Evolutionary conservation across 495 filamentous ascomycete species (phyloP).

Genomic region (Hyaloscypha finlandica): DNA sequence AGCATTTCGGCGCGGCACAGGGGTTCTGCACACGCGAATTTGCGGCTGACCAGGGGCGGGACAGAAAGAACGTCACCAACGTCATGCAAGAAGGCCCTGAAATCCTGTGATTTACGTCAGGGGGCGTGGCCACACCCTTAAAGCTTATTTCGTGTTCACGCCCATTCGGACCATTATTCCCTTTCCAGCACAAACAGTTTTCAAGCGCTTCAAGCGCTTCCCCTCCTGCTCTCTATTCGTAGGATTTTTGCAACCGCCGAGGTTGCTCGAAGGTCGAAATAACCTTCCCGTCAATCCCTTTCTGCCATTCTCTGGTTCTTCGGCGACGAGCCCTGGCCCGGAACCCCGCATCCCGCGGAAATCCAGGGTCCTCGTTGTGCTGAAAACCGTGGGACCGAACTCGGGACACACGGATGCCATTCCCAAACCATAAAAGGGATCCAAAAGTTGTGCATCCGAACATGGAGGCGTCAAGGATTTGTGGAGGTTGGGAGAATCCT

Average conservation of each 20-base stretch:
- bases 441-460: background rate
- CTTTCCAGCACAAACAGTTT: background rate
- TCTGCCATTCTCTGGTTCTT: too few relatives aligned
- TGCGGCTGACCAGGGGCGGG: background rate
- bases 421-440: background rate
- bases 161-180: too few relatives aligned
- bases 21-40: too few relatives aligned
- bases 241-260: too few relatives aligned
- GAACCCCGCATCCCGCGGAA: background rate
- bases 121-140: background rate
- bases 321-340: too few relatives aligned
- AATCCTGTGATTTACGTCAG: background rate
- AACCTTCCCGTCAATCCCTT: too few relatives aligned
- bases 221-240: too few relatives aligned
- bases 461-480: background rate
- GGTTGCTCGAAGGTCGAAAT: too few relatives aligned
- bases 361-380: background rate
- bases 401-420: background rate
- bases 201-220: too few relatives aligned
- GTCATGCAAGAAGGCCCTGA: background rate
- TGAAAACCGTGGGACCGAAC: background rate
- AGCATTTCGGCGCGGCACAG: background rate
- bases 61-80: background rate
- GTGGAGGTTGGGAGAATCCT: background rate
- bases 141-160: background rate